Evolutionary conservation across 805 yeast genomes (phyloP), one percentile per base, ranked within the genome.

Genomic region (Saccharomyces cerevisiae): DNA sequence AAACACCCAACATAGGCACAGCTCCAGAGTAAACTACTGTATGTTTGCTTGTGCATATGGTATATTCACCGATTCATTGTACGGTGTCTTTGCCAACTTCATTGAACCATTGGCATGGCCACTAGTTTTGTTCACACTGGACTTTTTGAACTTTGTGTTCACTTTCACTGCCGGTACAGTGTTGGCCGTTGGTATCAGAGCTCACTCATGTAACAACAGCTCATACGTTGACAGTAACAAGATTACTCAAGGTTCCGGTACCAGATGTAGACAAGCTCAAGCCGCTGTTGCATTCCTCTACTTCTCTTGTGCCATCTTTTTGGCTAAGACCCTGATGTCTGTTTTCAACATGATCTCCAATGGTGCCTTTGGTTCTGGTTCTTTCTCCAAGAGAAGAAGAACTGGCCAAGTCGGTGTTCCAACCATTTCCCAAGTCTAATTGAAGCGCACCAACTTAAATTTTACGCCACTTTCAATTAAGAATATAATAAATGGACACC

Each of bases 191-290:
- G 94, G 83, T 65, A 83, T 87, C 70, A 82, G 90, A 72, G 80
- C 78, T 59, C 96, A 89, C 79, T 84, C 95, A 41, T 92, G 99
- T 79, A 55, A 76, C 64, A 86, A 89, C 82, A 60, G 74, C 56
- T 55, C 47, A 53, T 90, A 88, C 79, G 55, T 90, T 60, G 75
- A 81, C 63, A 49, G 63, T 61, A 92, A 91, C 80, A 72, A 71
- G 57, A 79, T 88, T 62, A 72, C 88, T 56, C 89, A 88, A 76
- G 95, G 96, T 61, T 78, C 84, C 48, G 66, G 76, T 26, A 87
- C 82, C 66, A 83, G 97, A 78, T 92, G 99, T 78, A 88, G 97
- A 79, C 83, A 88, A 77, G 91, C 96, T 56, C 98, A 94, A 79
- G 89, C 89, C 55, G 73, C 86, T 21, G 79, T 78, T 65, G 90